Evolutionary conservation across 1,284 basidiomycete species (phyloP), one percentile per base, ranked within the genome.

Genomic region (Salmacisia buchloeana): DNA sequence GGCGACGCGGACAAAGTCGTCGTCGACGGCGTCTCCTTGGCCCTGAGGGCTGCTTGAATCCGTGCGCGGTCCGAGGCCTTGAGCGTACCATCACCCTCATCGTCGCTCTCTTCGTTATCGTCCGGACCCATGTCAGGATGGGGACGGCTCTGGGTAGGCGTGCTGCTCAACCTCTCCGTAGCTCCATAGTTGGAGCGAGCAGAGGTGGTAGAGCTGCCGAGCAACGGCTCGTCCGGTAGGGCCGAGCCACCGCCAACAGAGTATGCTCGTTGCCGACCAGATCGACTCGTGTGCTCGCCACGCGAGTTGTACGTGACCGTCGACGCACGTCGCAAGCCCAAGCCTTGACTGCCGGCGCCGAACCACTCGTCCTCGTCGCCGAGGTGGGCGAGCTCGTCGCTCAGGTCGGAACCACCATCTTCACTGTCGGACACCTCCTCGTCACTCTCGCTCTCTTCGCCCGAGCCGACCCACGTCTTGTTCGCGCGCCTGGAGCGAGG

Each of bases 371-470:
- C 67, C n/a, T 72, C 70, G 18, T 74, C 72, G 27, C 63, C 21
- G n/a, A 77, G 67, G 41, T 69, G 64, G 27, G 74, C 74, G 43
- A 77, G 58, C 64, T 76, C 71, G 49, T 73, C 73, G 33, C 66
- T 68, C 21, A 69, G 64, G 34, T 72, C 70, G 23, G 57, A 60
- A 46, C 69, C 71, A 23, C 29, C 45, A 34, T 61, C 58, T 10
- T 57, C 52, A 27, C 29, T 31, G 38, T 35, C 35, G 10, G 33
- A 63, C 7, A 34, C 58, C 6, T 33, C 29, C 5, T 52, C 41
- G n/a, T 64, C 62, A 18, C 36, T 43, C 25, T 72, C 69, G n/a
- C 59, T 60, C 39, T 65, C 63, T 3, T 29, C 23, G 7, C 35
- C 52, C 15, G 21, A 15, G 4, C 56, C 12, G 15, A 13, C 18